Percentiles rank a stretch among this genome's conserved stretches.
These are phyloP conservation scores for Mycena albidolilacea DNA, from an alignment of 768 basidiomycete species.

Conservation along the genomic window DNA sequence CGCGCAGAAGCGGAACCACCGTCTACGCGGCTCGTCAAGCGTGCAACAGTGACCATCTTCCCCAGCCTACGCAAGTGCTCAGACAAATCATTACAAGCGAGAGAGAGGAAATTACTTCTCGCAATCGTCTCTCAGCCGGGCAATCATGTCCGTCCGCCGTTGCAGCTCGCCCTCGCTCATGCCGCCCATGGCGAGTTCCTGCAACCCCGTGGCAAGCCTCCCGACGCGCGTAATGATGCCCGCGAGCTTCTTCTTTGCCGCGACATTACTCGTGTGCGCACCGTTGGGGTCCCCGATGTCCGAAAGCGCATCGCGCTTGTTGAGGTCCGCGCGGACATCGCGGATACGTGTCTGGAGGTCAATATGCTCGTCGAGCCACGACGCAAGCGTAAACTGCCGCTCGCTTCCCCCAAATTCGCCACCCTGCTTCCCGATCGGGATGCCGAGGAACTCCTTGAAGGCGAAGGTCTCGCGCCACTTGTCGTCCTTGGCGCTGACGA, in stretches of 20 bases:
- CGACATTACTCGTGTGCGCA: conserved; percentile 85
- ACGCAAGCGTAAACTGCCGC: conserved; percentile 77
- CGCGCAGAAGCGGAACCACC: conserved; percentile 50
- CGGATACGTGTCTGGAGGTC: conserved; percentile 84
- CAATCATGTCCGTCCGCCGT: conserved; percentile 91
- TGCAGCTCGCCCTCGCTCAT: conserved; percentile 95
- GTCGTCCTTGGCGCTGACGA: conserved; percentile 85
- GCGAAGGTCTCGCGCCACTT: conserved; percentile 85
- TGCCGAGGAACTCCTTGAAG: conserved; percentile 90
- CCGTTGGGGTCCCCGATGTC: conserved; percentile 80
- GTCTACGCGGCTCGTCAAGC: conserved; percentile 61
- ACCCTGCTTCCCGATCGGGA: conserved; percentile 74
- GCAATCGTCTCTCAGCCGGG: conserved; percentile 90
- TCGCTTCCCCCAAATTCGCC: conserved; percentile 32
- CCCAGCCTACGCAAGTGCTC: conserved; percentile 57
- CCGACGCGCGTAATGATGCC: conserved; percentile 83
- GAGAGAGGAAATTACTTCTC: conserved; percentile 61
- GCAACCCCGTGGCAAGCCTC: conserved; percentile 77
- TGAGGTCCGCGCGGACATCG: conserved; percentile 87
- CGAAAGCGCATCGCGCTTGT: conserved; percentile 88
- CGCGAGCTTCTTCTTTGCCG: conserved; percentile 89
- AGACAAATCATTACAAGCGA: neutral
- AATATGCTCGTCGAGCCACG: conserved; percentile 93
- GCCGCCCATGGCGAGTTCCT: conserved; percentile 74
- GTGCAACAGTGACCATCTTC: conserved; percentile 86